Evolutionary conservation across 2,329 filamentous ascomycete species (phyloP).

Genomic region (Cyphellophora attinorum): DNA sequence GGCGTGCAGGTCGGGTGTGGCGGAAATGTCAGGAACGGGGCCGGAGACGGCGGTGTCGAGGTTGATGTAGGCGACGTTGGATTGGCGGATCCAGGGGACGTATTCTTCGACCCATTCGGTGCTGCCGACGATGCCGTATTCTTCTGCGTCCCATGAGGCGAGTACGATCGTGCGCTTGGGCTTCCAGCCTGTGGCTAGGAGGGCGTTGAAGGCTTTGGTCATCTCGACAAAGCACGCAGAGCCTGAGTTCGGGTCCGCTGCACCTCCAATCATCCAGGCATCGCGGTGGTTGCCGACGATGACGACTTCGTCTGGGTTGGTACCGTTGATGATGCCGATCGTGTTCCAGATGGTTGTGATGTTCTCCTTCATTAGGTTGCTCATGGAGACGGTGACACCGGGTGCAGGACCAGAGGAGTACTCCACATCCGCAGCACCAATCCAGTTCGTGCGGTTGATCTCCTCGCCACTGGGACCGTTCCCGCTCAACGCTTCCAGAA

Average conservation of each 20-base stretch:
- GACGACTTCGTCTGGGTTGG: conserved; percentile 29
- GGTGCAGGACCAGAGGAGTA: conserved; percentile 23
- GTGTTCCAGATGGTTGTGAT: conserved; percentile 20
- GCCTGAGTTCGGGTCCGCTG: conserved; percentile 43
- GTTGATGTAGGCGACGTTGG: conserved; percentile 41
- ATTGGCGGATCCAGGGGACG: conserved; percentile 31
- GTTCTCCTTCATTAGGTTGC: conserved; percentile 18
- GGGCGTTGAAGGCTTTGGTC: conserved; percentile 38
- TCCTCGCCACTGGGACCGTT: conserved; percentile 22
- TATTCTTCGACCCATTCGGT: conserved; percentile 43
- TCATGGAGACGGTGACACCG: conserved; percentile 19
- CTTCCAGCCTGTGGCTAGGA: conserved; percentile 41
- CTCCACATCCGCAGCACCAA: conserved; percentile 23
- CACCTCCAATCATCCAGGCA: conserved; percentile 45
- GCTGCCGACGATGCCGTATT: conserved; percentile 29
- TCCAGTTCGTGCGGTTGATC: conserved; percentile 24
- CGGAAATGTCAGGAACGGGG: conserved; percentile 27
- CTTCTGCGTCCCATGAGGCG: conserved; percentile 26
- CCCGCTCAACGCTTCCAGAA: conserved; percentile 24
- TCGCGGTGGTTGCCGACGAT: conserved; percentile 46
- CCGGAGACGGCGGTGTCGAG: conserved; percentile 41
- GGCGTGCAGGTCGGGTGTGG: conserved; percentile 31
- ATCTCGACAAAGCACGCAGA: conserved; percentile 41
- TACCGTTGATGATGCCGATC: conserved; percentile 22
- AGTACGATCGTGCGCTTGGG: conserved; percentile 39